Base-by-base conservation (phyloP, 352 stramenopile genomes). In the Pythium phragmiticola region DNA sequence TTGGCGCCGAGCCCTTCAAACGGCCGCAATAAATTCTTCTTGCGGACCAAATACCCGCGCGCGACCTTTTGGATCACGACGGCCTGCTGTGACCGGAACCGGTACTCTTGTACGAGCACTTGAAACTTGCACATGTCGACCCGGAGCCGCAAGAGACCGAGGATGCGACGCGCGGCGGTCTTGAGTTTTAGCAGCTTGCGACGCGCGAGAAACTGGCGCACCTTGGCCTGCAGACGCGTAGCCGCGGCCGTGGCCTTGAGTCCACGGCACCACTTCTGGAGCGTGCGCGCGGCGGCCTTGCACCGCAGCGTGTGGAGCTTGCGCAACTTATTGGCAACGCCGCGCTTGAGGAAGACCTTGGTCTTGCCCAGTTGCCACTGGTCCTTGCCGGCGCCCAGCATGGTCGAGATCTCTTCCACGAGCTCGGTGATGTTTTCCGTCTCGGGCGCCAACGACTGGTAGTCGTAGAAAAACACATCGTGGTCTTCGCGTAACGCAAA, bases 381-480 rank as follows among this genome's bases (percentile, higher is more conserved):
- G 34, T 95, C 88, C 68, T 96, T 95, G 1, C 87, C 85, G 6
- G 87, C 87, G 17, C 88, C 88, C 36, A 96, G 66, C 58, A 94
- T 94, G 0, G 80, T 80, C 34, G 88, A 96, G 45, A 96, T 94
- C 55, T 90, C 75, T 54, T 91, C 75, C 0, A 95, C 78, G 1
- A 96, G 76, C 53, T 95, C 87, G 30, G 80, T 76, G 53, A 96
- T 90, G 47, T 86, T 92, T 53, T 96, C 85, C 0, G 87, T 84
- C 13, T 90, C 74, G n/a, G 88, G 88, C 2, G 84, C 83, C 17
- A 96, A 66, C n/a, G 81, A 82, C 53, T 95, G 84, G 50, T 94
- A 95, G 64, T 96, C 87, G 60, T 96, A 95, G 63, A 96, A 96
- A 64, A 96, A 96, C 28, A 94, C 87, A 53, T 96, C 88, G 65